phyloP scores from a whole-genome alignment of 805 yeast genomes.

The Pichia nakasei region DNA sequence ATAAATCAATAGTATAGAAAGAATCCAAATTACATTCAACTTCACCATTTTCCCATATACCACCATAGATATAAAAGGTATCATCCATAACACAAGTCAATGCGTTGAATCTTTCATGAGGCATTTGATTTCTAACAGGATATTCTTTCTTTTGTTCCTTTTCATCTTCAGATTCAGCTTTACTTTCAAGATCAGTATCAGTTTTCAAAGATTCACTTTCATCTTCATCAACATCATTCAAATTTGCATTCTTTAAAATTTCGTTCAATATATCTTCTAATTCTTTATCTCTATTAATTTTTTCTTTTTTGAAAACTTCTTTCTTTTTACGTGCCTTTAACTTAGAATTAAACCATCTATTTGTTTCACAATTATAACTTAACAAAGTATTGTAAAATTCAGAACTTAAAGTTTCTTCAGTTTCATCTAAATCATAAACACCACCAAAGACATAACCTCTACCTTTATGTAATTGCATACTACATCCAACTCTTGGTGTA shows the following conservation, averaged over 20 bases:
- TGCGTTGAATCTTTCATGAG: slow-evolving; percentile 86
- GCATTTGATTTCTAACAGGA: slow-evolving; percentile 52
- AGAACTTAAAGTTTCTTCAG: slow-evolving; percentile 85
- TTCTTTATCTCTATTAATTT: slow-evolving; percentile 61
- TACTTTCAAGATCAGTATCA: slow-evolving; percentile 31
- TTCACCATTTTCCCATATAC: slow-evolving; percentile 84
- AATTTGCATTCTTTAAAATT: slow-evolving; percentile 63
- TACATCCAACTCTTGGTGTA: slow-evolving; percentile 89
- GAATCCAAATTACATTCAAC: slow-evolving; percentile 79
- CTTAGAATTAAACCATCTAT: slow-evolving; percentile 76
- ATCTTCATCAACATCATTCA: slow-evolving; percentile 37
- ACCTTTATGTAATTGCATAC: slow-evolving; percentile 81
- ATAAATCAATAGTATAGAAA: slow-evolving; percentile 76
- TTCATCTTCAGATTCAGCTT: slow-evolving; percentile 23
- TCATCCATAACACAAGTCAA: slow-evolving; percentile 81
- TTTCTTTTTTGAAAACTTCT: slow-evolving; percentile 33
- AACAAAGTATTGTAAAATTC: slow-evolving; percentile 72
- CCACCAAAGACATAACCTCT: slow-evolving; percentile 94
- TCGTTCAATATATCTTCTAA: slow-evolving; percentile 73
- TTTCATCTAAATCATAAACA: slow-evolving; percentile 89
- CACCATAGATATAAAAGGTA: slow-evolving; percentile 76
- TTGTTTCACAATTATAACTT: slow-evolving; percentile 76
- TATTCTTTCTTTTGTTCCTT: slow-evolving; percentile 34
- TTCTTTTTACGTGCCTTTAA: slow-evolving; percentile 55
- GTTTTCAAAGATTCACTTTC: slow-evolving; percentile 24